Evolutionary conservation across 768 basidiomycete genomes (phyloP).

Genomic region (Obba rivulosa): DNA sequence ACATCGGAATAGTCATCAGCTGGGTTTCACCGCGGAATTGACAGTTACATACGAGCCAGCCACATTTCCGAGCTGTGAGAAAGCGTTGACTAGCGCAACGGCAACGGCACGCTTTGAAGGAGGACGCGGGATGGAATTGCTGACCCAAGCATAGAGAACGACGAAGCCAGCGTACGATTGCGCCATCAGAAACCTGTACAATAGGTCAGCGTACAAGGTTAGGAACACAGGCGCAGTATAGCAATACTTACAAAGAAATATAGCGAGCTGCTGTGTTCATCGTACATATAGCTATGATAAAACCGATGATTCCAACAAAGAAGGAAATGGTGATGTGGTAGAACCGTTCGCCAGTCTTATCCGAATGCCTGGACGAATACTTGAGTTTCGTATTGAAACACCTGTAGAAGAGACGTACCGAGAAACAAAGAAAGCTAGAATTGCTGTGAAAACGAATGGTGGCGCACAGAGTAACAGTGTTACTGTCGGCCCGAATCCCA

Average conservation of each 20-base stretch:
- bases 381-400: background rate
- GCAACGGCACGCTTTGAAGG: constrained; percentile 87
- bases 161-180: constrained; percentile 71
- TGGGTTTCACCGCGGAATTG: background rate
- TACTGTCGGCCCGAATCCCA: constrained; percentile 61
- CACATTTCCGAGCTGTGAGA: constrained; percentile 81
- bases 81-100: constrained; percentile 75
- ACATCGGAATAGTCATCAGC: constrained; percentile 1
- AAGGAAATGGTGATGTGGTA: constrained; percentile 55
- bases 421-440: constrained; percentile 47
- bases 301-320: constrained; percentile 59
- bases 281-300: constrained; percentile 57
- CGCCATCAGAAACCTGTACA: constrained; percentile 66
- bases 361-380: constrained; percentile 51
- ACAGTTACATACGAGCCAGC: constrained; percentile 56
- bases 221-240: background rate
- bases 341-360: constrained; percentile 64
- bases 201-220: background rate
- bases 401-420: constrained; percentile 28
- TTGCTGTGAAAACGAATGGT: constrained; percentile 62
- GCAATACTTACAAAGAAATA: constrained; percentile 46
- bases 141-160: constrained; percentile 51
- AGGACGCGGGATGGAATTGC: constrained; percentile 64
- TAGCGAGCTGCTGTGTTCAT: constrained; percentile 61
- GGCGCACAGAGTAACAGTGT: constrained; percentile 75